Evolutionary conservation across 2,329 filamentous ascomycete genomes (phyloP), one percentile per base, ranked within the genome.

Genomic region (Ilyonectria sp.): DNA sequence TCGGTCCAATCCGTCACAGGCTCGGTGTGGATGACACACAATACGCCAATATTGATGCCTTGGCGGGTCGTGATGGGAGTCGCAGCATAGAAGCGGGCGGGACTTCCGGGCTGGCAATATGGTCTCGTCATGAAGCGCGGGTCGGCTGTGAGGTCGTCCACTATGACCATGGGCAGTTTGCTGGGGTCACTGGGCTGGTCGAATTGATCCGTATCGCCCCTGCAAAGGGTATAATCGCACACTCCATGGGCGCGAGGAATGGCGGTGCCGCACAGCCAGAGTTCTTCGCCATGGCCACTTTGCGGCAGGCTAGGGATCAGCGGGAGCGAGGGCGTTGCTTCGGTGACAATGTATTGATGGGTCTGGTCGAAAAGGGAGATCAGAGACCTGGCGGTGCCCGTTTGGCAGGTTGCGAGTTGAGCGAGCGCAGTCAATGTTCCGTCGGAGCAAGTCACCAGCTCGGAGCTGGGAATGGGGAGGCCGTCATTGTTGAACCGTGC

Each of bases 321-420:
- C 31, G 50, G 50, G 29, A 31, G 50, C 2, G 77, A 78, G 1
- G 79, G 79, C 1, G 85, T 86, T 6, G 86, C 84, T 68, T 89
- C 86, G 60, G 86, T 85, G 17, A 89, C 76, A 21, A 89, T 77
- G 67, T 87, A 82, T 66, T 89, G 86, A 52, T 81, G 73, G 5
- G 79, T 78, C 5, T 75, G 76, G 68, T 87, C 86, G 67, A 89
- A 87, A 19, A 89, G 77, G 1, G 86, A 88, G 54, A 89, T 80
- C 23, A 87, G 71, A 17, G 81, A 78, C 33, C 85, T 81, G 21
- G 79, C 75, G 5, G 79, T 80, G n/a, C 81, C 78, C 4, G 87
- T 77, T 15, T 83, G 81, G 59, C 83, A 75, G 6, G 82, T 79
- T 1, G 80, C 86, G 5, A 88, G 79, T 71, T 88, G 85, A 21